Evolutionary conservation across 2,329 filamentous ascomycete species (phyloP).

Genomic region (Epichloe elymi): DNA sequence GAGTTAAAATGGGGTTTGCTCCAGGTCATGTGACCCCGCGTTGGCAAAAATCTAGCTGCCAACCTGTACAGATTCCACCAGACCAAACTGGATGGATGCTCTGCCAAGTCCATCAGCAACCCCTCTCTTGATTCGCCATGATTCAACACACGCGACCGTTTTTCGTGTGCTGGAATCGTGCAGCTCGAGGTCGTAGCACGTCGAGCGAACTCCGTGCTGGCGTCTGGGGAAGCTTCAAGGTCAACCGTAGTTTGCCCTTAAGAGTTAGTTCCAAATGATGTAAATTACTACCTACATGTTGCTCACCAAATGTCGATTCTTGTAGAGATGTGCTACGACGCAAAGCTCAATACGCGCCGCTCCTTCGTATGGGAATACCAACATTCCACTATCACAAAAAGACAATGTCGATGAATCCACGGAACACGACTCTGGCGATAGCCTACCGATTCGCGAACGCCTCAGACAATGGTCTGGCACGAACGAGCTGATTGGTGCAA

Average conservation of each 20-base stretch:
- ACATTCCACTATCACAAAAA: neutral
- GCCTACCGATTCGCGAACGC: conserved; percentile 24
- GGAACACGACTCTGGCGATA: neutral
- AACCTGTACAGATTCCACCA: too few species aligned
- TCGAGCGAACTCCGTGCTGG: neutral
- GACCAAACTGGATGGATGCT: neutral
- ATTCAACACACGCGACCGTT: conserved; percentile 16
- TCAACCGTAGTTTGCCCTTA: neutral
- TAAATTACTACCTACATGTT: neutral
- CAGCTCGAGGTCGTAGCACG: conserved; percentile 6
- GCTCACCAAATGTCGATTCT: neutral
- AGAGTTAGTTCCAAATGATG: conserved; percentile 2
- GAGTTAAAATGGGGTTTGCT: neutral
- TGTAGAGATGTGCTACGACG: conserved; percentile 9
- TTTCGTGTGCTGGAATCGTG: conserved; percentile 22
- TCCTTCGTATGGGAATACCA: neutral
- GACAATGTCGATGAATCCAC: neutral
- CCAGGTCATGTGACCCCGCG: conserved; percentile 1
- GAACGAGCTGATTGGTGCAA: conserved; percentile 16
- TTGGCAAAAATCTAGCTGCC: neutral
- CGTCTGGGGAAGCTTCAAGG: neutral
- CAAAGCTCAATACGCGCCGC: neutral
- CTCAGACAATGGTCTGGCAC: conserved; percentile 28
- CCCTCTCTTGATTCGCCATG: conserved; percentile 11
- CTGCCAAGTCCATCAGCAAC: neutral